Conservation (phyloP, 2,329 filamentous ascomycete genomes). For the Chaetomiaceae sp. region DNA sequence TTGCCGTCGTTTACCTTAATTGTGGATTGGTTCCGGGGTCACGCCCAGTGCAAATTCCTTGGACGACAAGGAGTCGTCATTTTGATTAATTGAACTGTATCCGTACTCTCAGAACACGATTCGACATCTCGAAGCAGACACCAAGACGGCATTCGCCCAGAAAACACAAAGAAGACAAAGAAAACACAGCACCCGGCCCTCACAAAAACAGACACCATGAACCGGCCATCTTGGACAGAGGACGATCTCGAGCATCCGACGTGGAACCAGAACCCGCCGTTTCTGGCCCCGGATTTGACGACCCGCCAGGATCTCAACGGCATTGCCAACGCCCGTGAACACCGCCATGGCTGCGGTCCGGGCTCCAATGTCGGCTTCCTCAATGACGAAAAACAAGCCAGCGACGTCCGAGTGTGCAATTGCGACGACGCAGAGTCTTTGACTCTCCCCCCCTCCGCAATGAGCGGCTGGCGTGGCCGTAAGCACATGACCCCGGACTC, state of each 20-base stretch:
- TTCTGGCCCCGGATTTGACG: constrained; percentile 44
- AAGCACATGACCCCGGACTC: neutral
- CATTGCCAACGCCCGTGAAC: constrained; percentile 44
- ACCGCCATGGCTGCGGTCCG: constrained; percentile 14
- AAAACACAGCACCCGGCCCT: too few relatives aligned
- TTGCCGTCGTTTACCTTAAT: too few relatives aligned
- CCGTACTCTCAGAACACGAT: too few relatives aligned
- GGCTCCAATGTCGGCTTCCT: constrained; percentile 3
- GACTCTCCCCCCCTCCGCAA: constrained; percentile 4
- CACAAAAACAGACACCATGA: constrained; percentile 36
- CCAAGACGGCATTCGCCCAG: too few relatives aligned
- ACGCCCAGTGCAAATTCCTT: neutral
- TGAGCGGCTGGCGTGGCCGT: constrained; percentile 11
- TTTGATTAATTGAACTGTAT: neutral
- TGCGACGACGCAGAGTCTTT: neutral
- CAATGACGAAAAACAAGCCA: constrained; percentile 18
- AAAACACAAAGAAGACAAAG: too few relatives aligned
- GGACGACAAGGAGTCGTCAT: neutral
- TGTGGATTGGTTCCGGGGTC: neutral
- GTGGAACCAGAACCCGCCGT: constrained; percentile 52
- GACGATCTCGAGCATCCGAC: constrained; percentile 40
- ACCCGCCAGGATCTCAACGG: constrained; percentile 53
- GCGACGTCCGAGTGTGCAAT: neutral
- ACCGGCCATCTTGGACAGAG: constrained; percentile 51
- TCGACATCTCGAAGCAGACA: too few relatives aligned